A percentile compares a stretch with the other conserved stretches of the same genome.
These are phyloP conservation scores for Ceriops tagal DNA, from an alignment of 345 rosid species.

Conservation along the genomic window DNA sequence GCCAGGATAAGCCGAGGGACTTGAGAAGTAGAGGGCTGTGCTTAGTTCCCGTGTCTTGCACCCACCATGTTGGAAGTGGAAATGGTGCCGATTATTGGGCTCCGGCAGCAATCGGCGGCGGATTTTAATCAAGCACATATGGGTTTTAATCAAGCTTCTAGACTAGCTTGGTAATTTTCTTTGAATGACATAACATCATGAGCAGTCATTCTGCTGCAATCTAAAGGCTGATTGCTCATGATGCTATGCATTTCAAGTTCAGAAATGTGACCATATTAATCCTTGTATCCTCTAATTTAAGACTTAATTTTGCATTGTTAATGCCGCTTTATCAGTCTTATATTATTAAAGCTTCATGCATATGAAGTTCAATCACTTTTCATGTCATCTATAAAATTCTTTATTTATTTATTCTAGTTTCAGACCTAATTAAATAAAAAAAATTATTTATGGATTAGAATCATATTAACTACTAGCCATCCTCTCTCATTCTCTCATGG, in stretches of 20 bases:
- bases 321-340: neutral
- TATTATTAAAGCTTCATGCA: neutral
- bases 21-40: constrained; percentile 79
- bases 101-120: constrained; percentile 54
- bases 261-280: constrained; percentile 1
- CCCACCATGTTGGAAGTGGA: constrained; percentile 59
- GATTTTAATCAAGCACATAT: constrained; percentile 23
- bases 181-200: constrained; percentile 50
- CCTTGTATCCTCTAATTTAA: constrained; percentile 2
- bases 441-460: too few species aligned
- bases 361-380: constrained; percentile 6
- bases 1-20: constrained; percentile 44
- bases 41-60: constrained; percentile 71
- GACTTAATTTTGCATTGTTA: neutral
- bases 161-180: constrained; percentile 1
- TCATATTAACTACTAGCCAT: too few species aligned
- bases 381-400: neutral
- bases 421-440: too few species aligned
- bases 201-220: constrained; percentile 53
- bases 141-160: constrained; percentile 26
- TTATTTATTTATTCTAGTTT: neutral
- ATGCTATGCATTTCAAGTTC: constrained; percentile 43
- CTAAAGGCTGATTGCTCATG: constrained; percentile 70
- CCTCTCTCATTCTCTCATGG: too few species aligned
- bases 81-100: constrained; percentile 80